Conservation (phyloP, 371 early-diverging fungal species). For the Mortierella sp. region DNA sequence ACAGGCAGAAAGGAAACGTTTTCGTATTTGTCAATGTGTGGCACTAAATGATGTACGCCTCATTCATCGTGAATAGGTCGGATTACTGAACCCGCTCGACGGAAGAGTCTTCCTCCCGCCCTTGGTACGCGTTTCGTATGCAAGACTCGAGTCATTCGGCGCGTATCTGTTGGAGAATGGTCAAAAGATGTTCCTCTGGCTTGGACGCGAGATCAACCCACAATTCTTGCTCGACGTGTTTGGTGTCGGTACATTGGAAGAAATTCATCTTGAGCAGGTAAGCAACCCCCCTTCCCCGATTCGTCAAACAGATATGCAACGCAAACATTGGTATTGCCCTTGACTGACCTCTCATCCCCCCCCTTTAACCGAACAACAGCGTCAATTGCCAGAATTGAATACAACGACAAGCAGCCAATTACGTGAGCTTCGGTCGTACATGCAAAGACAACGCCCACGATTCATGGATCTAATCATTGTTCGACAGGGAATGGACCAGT, state of each 20-base stretch:
- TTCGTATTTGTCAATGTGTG: no score
- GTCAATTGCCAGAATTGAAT: slow-evolving; percentile 65
- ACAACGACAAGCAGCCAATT: slow-evolving; percentile 63
- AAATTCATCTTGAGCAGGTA: slow-evolving; percentile 80
- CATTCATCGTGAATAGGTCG: slow-evolving; percentile 8
- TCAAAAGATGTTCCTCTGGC: slow-evolving; percentile 81
- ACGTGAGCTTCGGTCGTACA: slow-evolving; percentile 66
- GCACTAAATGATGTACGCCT: no score
- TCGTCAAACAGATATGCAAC: no score
- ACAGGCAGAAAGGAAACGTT: no score
- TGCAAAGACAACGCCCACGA: slow-evolving; percentile 65
- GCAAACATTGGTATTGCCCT: no score
- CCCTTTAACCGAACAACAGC: slow-evolving; percentile 32
- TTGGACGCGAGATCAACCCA: slow-evolving; percentile 78
- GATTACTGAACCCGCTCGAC: slow-evolving; percentile 31
- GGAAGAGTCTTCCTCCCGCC: slow-evolving; percentile 71
- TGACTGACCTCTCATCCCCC: background rate
- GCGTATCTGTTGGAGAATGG: slow-evolving; percentile 90
- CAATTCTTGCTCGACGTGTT: slow-evolving; percentile 77
- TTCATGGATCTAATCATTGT: slow-evolving; percentile 63
- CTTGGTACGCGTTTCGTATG: slow-evolving; percentile 79
- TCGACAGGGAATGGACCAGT: slow-evolving; percentile 70
- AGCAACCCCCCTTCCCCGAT: background rate
- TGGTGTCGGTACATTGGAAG: slow-evolving; percentile 78
- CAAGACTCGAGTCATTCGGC: slow-evolving; percentile 77